phyloP scores from a whole-genome alignment of 768 basidiomycete species.

The Tulasnella calospora region DNA sequence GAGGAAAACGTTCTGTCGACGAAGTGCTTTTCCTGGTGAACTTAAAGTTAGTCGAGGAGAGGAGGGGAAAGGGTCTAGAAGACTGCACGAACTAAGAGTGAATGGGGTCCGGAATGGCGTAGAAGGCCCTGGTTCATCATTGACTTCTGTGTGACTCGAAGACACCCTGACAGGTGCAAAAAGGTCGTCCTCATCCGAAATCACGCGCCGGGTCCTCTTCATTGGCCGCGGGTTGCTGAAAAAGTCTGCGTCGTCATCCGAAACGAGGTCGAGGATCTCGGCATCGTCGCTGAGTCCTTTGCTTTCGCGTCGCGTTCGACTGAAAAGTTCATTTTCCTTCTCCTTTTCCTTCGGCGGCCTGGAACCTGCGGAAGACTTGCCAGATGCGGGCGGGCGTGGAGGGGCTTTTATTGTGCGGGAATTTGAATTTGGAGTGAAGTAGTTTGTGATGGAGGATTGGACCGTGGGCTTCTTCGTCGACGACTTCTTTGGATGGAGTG shows the following conservation, averaged over 20 bases:
- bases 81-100: background rate
- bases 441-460: background rate
- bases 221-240: background rate
- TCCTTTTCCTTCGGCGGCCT: background rate
- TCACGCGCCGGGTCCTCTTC: background rate
- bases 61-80: background rate
- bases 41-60: background rate
- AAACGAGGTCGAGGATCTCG: background rate
- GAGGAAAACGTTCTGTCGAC: background rate
- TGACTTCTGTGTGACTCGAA: background rate
- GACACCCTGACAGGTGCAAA: background rate
- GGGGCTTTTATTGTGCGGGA: background rate
- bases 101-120: background rate
- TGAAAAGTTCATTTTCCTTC: background rate
- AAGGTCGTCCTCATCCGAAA: background rate
- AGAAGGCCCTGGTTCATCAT: background rate
- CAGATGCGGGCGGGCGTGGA: background rate
- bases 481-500: conserved; percentile 1
- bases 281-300: background rate
- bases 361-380: background rate
- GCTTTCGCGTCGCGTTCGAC: background rate
- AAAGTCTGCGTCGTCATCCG: background rate
- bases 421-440: background rate
- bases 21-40: background rate
- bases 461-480: background rate